Conservation (phyloP, 768 basidiomycete genomes). For the Guyanaporus albipodus region DNA sequence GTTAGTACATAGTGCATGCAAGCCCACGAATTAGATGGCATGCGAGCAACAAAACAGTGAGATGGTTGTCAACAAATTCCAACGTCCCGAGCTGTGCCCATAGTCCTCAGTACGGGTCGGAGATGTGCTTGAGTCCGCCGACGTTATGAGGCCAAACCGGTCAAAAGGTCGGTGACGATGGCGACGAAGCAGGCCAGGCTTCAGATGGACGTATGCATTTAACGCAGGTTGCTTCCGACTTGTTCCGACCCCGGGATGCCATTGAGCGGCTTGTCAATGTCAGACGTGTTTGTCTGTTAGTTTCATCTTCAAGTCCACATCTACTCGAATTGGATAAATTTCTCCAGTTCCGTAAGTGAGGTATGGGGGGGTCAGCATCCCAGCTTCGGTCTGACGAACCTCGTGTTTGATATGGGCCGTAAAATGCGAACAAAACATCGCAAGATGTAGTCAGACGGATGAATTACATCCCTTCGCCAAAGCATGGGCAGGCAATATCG, state of each 20-base stretch:
- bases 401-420: neutral
- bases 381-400: neutral
- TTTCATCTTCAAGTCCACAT: neutral
- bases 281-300: neutral
- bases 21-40: no score
- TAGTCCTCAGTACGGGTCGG: no score
- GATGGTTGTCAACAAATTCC: no score
- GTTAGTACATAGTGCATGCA: no score
- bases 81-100: no score
- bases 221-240: slow-evolving; percentile 39
- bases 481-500: neutral
- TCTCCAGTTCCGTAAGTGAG: no score
- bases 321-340: no score
- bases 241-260: neutral
- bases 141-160: no score
- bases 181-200: slow-evolving; percentile 53
- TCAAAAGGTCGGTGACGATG: slow-evolving; percentile 28
- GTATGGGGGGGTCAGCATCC: neutral
- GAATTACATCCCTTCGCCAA: neutral
- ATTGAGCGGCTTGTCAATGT: neutral
- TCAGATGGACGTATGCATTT: slow-evolving; percentile 39
- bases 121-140: no score
- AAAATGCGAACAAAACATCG: neutral
- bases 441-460: no score
- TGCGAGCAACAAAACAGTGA: no score